Evolutionary conservation across 129 eudicot genomes (phyloP), one percentile per base, ranked within the genome.

Genomic region (Logfia minima): DNA sequence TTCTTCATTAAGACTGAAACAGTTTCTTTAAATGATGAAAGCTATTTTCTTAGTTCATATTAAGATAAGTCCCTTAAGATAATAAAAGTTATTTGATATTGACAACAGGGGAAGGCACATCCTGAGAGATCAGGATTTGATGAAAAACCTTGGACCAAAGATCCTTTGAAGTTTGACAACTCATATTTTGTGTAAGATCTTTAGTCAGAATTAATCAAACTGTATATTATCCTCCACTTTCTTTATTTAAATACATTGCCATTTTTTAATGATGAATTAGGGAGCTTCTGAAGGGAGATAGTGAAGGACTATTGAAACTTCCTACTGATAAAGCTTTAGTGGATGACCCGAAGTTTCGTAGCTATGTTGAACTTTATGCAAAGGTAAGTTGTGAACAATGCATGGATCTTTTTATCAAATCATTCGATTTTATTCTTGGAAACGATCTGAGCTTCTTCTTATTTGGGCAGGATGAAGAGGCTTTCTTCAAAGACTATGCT

Each of bases 81-180:
- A 41, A 37, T 18, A 56, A 19, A 34, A 19, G 60, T 72, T n/a
- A 17, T 21, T 79, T 77, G 28, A 37, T 26, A 70, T 68, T 35
- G 71, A 76, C 31, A 77, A 53, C 70, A 95, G 99, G 99, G 99
- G 67, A 91, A 78, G 65, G 97, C 96, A 62, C 96, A 95, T 75
- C 85, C 75, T 56, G 99, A 95, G 55, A 91, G 99, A 82, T 89
- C 99, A 55, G 99, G 99, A 52, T 95, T 95, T 81, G 97, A 91
- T 45, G 99, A 91, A 60, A 83, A 78, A 71, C 90, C 97, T 75
- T 95, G 99, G 99, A 95, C 99, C 8, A 72, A 62, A 10, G 96
- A 91, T 51, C 99, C 97, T 53, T 43, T 85, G 62, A 95, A 89
- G 85, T 95, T 95, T 77, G 99, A 95, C 87, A 95, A 95, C 83